phyloP scores from a whole-genome alignment of 208 protist species.

The Porcisia hertigi region DNA sequence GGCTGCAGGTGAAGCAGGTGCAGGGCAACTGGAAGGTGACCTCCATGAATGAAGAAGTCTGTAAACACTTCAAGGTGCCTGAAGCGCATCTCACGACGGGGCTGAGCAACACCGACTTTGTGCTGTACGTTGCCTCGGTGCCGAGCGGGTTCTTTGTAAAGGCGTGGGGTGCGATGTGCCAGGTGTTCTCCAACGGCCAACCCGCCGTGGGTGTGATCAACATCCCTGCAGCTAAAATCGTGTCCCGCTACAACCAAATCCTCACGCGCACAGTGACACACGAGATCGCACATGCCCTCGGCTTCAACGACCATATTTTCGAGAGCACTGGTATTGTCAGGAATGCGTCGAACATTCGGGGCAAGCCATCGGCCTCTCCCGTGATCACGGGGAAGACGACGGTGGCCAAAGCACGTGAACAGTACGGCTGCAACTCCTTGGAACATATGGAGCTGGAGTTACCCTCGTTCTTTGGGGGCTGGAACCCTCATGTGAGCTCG shows the following conservation, averaged over 20 bases:
- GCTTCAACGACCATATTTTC: slow-evolving; percentile 46
- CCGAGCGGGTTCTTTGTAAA: slow-evolving; percentile 18
- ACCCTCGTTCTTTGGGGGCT: slow-evolving; percentile 32
- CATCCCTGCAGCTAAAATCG: slow-evolving; percentile 39
- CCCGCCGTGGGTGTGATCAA: slow-evolving; percentile 55
- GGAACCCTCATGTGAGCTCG: too few species aligned
- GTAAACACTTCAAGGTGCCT: slow-evolving; percentile 13
- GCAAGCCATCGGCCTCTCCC: slow-evolving; percentile 19
- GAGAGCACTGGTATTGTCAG: background rate
- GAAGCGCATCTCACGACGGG: slow-evolving; percentile 32
- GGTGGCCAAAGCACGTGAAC: background rate
- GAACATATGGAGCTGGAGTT: slow-evolving; percentile 72
- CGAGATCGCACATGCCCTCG: slow-evolving; percentile 87
- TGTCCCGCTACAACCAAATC: background rate
- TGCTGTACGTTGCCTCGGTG: slow-evolving; percentile 65
- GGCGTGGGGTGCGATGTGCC: slow-evolving; percentile 59
- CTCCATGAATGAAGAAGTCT: background rate
- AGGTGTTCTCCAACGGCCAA: slow-evolving; percentile 9
- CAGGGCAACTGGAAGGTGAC: slow-evolving; percentile 18
- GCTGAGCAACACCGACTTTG: slow-evolving; percentile 49
- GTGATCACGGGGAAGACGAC: background rate
- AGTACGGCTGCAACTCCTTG: slow-evolving; percentile 63
- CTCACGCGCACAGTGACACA: slow-evolving; percentile 50
- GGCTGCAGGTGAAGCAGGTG: slow-evolving; percentile 45
- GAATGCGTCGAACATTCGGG: slow-evolving; percentile 8